Evolutionary conservation across 495 filamentous ascomycete genomes (phyloP), one percentile per base, ranked within the genome.

Genomic region (Aspergillus saccharolyticus): DNA sequence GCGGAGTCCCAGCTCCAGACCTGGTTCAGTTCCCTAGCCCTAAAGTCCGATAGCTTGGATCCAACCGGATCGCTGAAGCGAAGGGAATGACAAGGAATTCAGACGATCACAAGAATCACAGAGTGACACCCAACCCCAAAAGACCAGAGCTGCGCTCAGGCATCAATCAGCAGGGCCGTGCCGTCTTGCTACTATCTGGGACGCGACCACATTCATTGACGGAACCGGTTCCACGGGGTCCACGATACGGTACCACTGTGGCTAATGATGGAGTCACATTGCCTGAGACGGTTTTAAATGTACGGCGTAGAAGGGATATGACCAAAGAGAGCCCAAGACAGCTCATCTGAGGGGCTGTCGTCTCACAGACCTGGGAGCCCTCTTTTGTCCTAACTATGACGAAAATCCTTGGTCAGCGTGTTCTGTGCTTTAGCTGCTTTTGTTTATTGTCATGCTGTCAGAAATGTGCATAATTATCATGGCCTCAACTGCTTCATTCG

Each of bases 241-340:
- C 63, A 59, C 56, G 60, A 57, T 53, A 19, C 44, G 52, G 63
- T 63, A 56, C 63, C 57, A 66, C 60, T 50, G 43, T 51, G 43
- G 48, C 52, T 42, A 42, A 48, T 53, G 44, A 45, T 20, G 50
- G 28, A 53, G 52, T 60, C 44, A 58, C 51, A 53, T 47, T 50
- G 50, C 18, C 50, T 52, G 21, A 25, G 45, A 45, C 24, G 19
- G 51, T 12, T 39, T 39, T 12, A 15, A 12, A 39, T 15, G 33
- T 39, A 39, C 33, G 33, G 33, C 33, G 33, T 39, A 5, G 33
- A 39, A 12, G 33, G 12, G 12, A 39, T 6, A 9, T 39, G 33
- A 39, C 33, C 14, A 12, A 39, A 20, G 22, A 30, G 12, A 39
- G 33, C 33, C 12, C 5, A 39, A 39, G 33, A 39, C 33, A 39